Evolutionary conservation across 148 eudicot species (phyloP), one percentile per base, ranked within the genome.

Genomic region (Mesembryanthemum crystallinum): DNA sequence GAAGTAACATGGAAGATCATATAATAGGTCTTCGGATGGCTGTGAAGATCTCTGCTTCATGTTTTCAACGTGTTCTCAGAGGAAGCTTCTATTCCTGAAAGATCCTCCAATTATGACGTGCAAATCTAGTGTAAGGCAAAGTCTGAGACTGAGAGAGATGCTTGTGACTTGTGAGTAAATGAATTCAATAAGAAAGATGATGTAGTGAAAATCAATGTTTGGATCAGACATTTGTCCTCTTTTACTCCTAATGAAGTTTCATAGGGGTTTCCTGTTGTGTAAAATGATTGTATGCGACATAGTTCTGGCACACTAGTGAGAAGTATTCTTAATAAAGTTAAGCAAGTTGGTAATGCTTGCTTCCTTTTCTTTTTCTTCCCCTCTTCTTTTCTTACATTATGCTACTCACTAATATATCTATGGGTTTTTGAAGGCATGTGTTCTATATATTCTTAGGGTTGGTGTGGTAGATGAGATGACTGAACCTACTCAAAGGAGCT

Each of bases 401-500:
- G 65, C 61, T 72, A 49, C 79, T 73, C 43, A 76, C 84, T 85
- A 79, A 83, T 82, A 35, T 66, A 25, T 81, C 37, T 71, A 74
- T 82, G 74, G 75, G 49, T 39, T 88, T 83, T 85, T 85, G 88
- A 87, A 95, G 99, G 99, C 99, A 37, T 95, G 99, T 80, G 91
- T 95, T 79, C 90, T 95, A 42, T 95, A 95, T 78, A 87, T 95
- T 82, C 92, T 95, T 82, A 90, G 99, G 78, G 94, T 95, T 61
- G 99, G 94, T 75, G 86, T 95, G 70, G 90, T 88, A 29, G 99
- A 95, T 83, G 97, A 92, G 80, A 92, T 95, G 99, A 88, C 89
- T 32, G 99, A 95, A 84, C 97, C 97, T 84, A 91, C 96, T 79
- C 99, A 95, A 84, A 88, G 99, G 84, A 87, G 88, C 82, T 90